These are phyloP conservation scores for Euphrasia confusa DNA, from an alignment of 257 asterid genomes.

Conservation along the genomic window DNA sequence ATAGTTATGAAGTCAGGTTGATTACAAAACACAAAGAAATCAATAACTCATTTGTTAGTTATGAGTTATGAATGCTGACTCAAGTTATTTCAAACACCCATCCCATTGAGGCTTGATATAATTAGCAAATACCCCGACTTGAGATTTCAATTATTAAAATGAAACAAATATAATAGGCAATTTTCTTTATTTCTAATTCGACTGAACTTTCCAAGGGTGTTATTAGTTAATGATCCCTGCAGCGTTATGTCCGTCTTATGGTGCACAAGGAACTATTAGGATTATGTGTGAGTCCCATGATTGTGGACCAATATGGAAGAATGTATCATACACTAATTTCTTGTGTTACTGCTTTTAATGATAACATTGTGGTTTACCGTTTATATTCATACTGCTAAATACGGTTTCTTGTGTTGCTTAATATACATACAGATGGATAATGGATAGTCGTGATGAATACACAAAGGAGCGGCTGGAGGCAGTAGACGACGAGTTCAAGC, in stretches of 20 bases:
- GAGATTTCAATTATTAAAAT: neutral
- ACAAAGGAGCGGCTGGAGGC: conserved; percentile 90
- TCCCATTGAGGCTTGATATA: neutral
- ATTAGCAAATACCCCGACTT: neutral
- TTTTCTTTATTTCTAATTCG: neutral
- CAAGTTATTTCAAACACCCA: neutral
- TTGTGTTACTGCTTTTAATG: neutral
- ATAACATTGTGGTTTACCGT: too few relatives aligned
- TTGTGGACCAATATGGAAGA: neutral
- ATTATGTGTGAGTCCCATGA: neutral
- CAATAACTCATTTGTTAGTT: too few relatives aligned
- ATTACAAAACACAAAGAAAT: too few relatives aligned
- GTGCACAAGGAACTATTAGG: neutral
- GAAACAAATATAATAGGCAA: neutral
- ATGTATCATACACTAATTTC: neutral
- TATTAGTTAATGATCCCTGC: neutral
- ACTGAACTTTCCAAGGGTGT: neutral
- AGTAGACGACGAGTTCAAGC: conserved; percentile 75
- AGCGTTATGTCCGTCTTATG: neutral
- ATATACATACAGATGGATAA: conserved; percentile 70
- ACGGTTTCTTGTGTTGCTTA: conserved; percentile 4
- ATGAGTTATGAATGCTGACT: neutral
- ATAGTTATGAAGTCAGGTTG: too few relatives aligned
- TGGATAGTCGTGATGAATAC: conserved; percentile 96
- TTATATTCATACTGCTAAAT: neutral